These are phyloP conservation scores for Coniosporium tulheliwenetii DNA, from an alignment of 2,329 filamentous ascomycete genomes.

Conservation along the genomic window DNA sequence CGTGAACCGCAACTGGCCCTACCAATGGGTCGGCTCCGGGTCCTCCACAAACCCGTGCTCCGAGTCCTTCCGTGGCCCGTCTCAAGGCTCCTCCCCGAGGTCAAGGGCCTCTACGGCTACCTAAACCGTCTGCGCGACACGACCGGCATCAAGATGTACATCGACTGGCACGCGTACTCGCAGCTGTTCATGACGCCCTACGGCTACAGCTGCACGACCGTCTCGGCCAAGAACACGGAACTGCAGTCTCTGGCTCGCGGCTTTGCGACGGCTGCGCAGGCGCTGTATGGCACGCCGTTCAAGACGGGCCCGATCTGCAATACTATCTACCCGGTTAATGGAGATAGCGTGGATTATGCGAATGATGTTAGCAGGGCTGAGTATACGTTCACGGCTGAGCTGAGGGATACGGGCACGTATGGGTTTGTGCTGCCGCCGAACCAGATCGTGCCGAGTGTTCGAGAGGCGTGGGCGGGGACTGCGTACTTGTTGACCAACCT, in stretches of 20 bases:
- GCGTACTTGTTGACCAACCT: no score
- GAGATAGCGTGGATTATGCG: no score
- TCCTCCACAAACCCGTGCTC: slow-evolving; percentile 36
- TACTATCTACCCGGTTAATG: slow-evolving; percentile 35
- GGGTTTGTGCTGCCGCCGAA: no score
- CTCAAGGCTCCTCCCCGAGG: slow-evolving; percentile 34
- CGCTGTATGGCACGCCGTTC: slow-evolving; percentile 33
- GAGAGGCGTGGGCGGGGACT: no score
- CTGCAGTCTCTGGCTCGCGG: slow-evolving; percentile 33
- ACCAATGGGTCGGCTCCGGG: slow-evolving; percentile 32
- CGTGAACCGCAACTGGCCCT: slow-evolving; percentile 43
- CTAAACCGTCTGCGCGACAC: slow-evolving; percentile 25
- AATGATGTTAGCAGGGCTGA: no score
- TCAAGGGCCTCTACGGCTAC: slow-evolving; percentile 31
- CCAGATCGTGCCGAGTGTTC: no score
- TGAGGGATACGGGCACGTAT: no score
- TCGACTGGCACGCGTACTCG: slow-evolving; percentile 50
- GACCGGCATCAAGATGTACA: slow-evolving; percentile 42
- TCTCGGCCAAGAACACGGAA: slow-evolving; percentile 29
- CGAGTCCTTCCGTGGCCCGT: slow-evolving; percentile 27
- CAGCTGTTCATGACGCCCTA: slow-evolving; percentile 44
- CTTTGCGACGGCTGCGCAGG: slow-evolving; percentile 37
- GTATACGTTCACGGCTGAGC: no score
- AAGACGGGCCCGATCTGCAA: slow-evolving; percentile 35
- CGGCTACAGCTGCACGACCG: slow-evolving; percentile 40